Evolutionary conservation across 495 filamentous ascomycete genomes (phyloP).

Genomic region (Articulospora tetracladia): DNA sequence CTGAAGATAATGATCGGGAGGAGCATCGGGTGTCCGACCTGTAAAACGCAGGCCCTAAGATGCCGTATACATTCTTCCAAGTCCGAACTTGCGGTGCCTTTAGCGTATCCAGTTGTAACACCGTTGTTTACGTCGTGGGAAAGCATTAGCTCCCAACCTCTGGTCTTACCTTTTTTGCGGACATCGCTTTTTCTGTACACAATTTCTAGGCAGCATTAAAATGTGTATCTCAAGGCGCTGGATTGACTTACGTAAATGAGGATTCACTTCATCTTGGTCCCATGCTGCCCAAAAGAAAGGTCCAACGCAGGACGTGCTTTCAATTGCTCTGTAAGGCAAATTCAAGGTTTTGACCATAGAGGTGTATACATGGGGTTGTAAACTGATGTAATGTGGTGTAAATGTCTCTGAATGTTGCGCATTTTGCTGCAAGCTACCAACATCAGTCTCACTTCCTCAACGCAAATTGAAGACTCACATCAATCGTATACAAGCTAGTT

Average conservation of each 20-base stretch:
- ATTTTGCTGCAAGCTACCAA: slow-evolving; percentile 44
- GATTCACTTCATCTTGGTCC: slow-evolving; percentile 46
- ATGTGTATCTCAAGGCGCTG: neutral
- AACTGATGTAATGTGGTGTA: slow-evolving; percentile 39
- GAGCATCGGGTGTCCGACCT: slow-evolving; percentile 48
- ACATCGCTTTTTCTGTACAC: slow-evolving; percentile 54
- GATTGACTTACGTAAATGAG: slow-evolving; percentile 41
- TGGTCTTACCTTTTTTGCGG: slow-evolving; percentile 51
- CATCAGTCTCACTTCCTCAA: slow-evolving; percentile 5
- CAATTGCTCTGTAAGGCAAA: slow-evolving; percentile 48
- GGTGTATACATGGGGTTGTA: slow-evolving; percentile 37
- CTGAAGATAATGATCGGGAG: slow-evolving; percentile 49
- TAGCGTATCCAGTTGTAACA: slow-evolving; percentile 49
- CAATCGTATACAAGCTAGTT: slow-evolving; percentile 41
- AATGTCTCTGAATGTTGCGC: slow-evolving; percentile 49
- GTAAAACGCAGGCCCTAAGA: slow-evolving; percentile 37
- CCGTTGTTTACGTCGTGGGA: slow-evolving; percentile 46
- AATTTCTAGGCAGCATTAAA: slow-evolving; percentile 35
- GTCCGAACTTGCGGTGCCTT: slow-evolving; percentile 49
- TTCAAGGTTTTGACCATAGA: slow-evolving; percentile 37
- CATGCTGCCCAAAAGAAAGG: slow-evolving; percentile 54
- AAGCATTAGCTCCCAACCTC: slow-evolving; percentile 56
- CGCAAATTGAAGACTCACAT: slow-evolving; percentile 35
- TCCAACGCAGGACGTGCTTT: slow-evolving; percentile 45
- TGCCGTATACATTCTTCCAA: slow-evolving; percentile 40